Conservation (phyloP, 208 protist species). For the Trypanosoma scelopori region DNA sequence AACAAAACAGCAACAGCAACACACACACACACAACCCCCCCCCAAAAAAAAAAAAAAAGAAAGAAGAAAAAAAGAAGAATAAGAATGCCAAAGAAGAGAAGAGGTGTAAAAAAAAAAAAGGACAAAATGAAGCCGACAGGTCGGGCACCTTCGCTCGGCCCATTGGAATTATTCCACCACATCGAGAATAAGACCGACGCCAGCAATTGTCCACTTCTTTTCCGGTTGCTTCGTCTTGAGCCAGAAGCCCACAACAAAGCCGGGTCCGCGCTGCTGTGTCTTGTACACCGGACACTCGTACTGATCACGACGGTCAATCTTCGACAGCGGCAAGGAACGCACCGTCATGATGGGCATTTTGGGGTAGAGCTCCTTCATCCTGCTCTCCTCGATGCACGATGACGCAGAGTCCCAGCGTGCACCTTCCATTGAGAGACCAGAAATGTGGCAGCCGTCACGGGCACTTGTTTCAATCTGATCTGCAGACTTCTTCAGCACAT, state of each 20-base stretch:
- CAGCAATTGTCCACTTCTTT: constrained; percentile 97
- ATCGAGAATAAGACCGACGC: constrained; percentile 95
- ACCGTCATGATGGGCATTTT: constrained; percentile 95
- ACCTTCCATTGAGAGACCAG: constrained; percentile 96
- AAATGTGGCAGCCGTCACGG: constrained; percentile 97
- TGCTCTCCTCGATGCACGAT: constrained; percentile 91
- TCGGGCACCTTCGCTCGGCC: not conserved
- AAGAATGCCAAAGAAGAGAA: not conserved
- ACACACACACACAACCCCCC: no score
- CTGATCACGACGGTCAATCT: constrained; percentile 93
- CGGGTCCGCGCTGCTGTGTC: constrained; percentile 93
- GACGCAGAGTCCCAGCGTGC: constrained; percentile 95
- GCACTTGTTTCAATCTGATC: constrained; percentile 94
- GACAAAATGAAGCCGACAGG: not conserved
- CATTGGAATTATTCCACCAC: constrained; percentile 83
- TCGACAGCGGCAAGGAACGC: constrained; percentile 87
- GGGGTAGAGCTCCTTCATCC: constrained; percentile 94
- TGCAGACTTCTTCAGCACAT: constrained; percentile 96
- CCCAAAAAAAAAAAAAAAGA: no score
- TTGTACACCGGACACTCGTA: constrained; percentile 99
- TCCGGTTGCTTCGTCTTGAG: constrained; percentile 95
- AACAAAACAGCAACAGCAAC: no score
- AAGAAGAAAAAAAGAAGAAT: no score
- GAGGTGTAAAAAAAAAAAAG: not conserved
- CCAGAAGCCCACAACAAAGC: constrained; percentile 95